Evolutionary conservation across 495 filamentous ascomycete genomes (phyloP), one percentile per base, ranked within the genome.

Genomic region (Emericellopsis terricola): DNA sequence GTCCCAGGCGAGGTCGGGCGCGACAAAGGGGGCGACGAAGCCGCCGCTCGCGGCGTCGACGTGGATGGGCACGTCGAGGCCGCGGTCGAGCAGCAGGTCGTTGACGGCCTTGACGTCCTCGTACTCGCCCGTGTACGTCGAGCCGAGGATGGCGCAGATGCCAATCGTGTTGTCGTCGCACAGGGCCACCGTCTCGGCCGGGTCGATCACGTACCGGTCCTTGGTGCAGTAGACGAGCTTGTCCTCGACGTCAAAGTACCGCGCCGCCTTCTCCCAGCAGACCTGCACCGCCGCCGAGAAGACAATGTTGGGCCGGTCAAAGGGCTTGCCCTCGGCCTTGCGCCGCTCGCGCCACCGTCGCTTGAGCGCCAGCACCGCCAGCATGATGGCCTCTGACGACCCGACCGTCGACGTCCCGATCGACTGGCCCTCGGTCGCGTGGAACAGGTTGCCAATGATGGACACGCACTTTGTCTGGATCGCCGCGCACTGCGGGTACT

Each of bases 141-240:
- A 85, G 9, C 85, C 85, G 9, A 94, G 53, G 44, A 94, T 92
- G 24, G 69, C 64, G 48, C 84, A 92, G 47, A 94, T 94, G 37
- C 85, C 85, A 46, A 94, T 91, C 5, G 85, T 94, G 53, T 94
- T 92, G 63, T 94, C 85, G 41, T 94, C 85, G 4, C 92, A 68
- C n/a, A 91, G 53, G 34, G 77, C 61, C 16, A 92, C 78, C 1
- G 81, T 78, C 59, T 86, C 58, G 45, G 74, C 57, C 7, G 85
- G 85, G 53, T 94, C 85, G 46, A 94, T 86, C 24, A 89, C 79
- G 46, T 70, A 92, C 39, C 85, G 76, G 4, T 76, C 68, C 11
- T 68, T 58, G 2, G 78, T 83, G 57, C 84, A 92, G 58, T 76
- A 89, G 33, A 86, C 79, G 37, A 81, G 80, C 51, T 75, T 76